Evolutionary conservation across 1,139 yeast genomes (phyloP).

Genomic region (Geotrichum macrosporum): DNA sequence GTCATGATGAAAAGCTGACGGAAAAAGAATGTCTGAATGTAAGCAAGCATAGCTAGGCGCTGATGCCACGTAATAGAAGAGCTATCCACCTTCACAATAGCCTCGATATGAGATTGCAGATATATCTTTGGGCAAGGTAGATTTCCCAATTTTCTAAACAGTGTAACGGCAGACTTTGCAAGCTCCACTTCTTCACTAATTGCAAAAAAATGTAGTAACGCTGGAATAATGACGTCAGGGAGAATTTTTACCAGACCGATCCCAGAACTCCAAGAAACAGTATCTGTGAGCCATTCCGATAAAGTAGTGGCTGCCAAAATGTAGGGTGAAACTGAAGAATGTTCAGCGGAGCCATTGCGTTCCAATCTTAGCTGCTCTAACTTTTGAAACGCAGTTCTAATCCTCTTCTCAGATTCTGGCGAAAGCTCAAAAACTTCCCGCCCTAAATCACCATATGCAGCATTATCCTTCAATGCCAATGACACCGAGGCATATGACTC

Average conservation of each 20-base stretch:
- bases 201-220: slow-evolving; percentile 58
- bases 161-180: slow-evolving; percentile 52
- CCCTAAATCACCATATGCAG: slow-evolving; percentile 39
- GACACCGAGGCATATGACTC: slow-evolving; percentile 46
- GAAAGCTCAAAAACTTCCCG: slow-evolving; percentile 34
- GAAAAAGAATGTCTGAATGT: slow-evolving; percentile 71
- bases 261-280: slow-evolving; percentile 25
- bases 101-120: slow-evolving; percentile 46
- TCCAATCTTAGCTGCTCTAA: slow-evolving; percentile 46
- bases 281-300: slow-evolving; percentile 28
- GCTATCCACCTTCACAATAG: slow-evolving; percentile 47
- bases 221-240: slow-evolving; percentile 57
- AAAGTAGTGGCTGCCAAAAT: slow-evolving; percentile 39
- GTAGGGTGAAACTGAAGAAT: slow-evolving; percentile 28
- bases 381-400: slow-evolving; percentile 42
- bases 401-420: slow-evolving; percentile 30
- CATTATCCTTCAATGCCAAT: slow-evolving; percentile 44
- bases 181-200: slow-evolving; percentile 81
- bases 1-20: slow-evolving; percentile 60
- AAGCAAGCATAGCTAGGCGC: slow-evolving; percentile 59
- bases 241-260: slow-evolving; percentile 34
- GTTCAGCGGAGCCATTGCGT: slow-evolving; percentile 10
- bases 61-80: slow-evolving; percentile 60
- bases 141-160: slow-evolving; percentile 56
- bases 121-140: slow-evolving; percentile 49